Evolutionary conservation across 2,329 filamentous ascomycete genomes (phyloP).

Genomic region (Paracamarosporium sp.): DNA sequence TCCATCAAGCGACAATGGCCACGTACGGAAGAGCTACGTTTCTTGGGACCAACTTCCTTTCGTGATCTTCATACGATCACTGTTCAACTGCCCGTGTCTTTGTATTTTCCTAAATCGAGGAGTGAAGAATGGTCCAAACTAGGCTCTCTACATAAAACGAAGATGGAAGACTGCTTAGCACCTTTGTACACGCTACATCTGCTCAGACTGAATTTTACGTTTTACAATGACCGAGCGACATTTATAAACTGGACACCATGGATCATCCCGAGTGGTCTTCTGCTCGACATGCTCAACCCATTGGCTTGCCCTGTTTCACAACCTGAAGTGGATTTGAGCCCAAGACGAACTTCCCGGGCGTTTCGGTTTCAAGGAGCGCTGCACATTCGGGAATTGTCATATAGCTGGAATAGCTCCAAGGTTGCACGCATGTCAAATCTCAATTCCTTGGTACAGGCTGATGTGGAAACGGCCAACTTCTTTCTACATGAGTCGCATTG

Average conservation of each 20-base stretch:
- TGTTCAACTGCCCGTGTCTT: conserved; percentile 7
- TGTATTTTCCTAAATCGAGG: conserved; percentile 6
- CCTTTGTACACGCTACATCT: conserved; percentile 7
- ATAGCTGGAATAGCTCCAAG: conserved; percentile 5
- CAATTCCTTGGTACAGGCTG: not conserved
- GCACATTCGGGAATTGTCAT: conserved; percentile 4
- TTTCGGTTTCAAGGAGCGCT: not conserved
- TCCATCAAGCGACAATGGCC: conserved; percentile 7
- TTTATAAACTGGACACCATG: not conserved
- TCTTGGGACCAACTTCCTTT: not conserved
- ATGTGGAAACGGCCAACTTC: conserved; percentile 2
- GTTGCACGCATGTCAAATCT: not conserved
- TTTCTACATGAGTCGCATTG: conserved; percentile 6
- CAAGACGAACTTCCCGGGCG: not conserved
- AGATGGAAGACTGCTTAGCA: conserved; percentile 2
- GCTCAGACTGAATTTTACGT: conserved; percentile 4
- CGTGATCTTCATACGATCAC: not conserved
- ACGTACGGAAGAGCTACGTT: not conserved
- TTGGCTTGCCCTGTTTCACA: not conserved
- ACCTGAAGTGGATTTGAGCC: not conserved
- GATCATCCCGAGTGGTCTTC: conserved; percentile 1
- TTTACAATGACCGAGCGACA: not conserved
- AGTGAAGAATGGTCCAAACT: not conserved
- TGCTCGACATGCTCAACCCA: conserved; percentile 7
- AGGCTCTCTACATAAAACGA: not conserved